Base-by-base conservation (phyloP, 106 monocot species). In the Ottelia alismoides region DNA sequence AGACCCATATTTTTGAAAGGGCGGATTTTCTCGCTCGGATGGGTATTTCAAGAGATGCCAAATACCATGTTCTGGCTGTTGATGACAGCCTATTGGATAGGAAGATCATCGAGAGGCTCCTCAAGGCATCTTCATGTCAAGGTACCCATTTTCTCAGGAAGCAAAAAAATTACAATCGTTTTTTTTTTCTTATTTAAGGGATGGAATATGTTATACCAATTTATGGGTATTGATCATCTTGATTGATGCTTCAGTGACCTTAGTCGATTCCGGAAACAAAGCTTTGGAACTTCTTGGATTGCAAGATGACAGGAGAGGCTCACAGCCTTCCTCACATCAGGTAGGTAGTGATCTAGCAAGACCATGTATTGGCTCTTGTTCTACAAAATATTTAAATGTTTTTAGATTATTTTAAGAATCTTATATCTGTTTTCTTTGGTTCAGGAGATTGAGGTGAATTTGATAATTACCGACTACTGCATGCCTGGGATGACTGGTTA, bases 401-500 rank as follows among this genome's bases (percentile, higher is more conserved):
- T n/a, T n/a, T n/a, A n/a, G n/a, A n/a, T n/a, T n/a, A n/a, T n/a
- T n/a, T n/a, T n/a, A n/a, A n/a, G n/a, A n/a, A n/a, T 45, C n/a
- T n/a, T n/a, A n/a, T n/a, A n/a, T n/a, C n/a, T n/a, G n/a, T n/a
- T n/a, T n/a, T 28, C 4, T 49, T 49, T 49, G 5, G 5, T 20
- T 49, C 80, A 87, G 87, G 87, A 78, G 51, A 70, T 87, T 50
- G 78, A 73, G 57, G 85, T 92, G 54, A 92, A 76, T 60, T 54
- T 92, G 68, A 69, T 92, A 3, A 86, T 86, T 29, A 81, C 85
- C 27, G 85, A 84, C 57, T 86, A 86, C 61, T 86, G 80, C 56
- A 81, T 92, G 92, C 92, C 92, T 57, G 92, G 78, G 10, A 85
- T 92, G 92, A 92, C 78, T 26, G 92, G 92, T 24, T 92, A 78